Conservation (phyloP, 2,329 filamentous ascomycete species). For the Aureobasidium sp. region DNA sequence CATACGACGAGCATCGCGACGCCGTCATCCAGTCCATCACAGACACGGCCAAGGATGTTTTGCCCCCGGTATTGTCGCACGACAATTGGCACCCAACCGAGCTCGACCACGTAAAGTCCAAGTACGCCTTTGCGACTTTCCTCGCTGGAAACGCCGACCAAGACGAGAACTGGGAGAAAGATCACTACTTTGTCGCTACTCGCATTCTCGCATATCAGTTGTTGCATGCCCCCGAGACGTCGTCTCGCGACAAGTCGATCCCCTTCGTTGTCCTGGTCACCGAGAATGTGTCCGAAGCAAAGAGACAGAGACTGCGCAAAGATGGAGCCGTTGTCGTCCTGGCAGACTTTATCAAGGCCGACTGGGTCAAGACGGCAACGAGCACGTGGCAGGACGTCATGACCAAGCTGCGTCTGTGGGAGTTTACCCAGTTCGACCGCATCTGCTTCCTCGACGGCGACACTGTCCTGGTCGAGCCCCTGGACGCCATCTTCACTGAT, state of each 20-base stretch:
- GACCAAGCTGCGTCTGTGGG: constrained; percentile 34
- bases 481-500: constrained; percentile 31
- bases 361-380: constrained; percentile 27
- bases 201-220: constrained; percentile 28
- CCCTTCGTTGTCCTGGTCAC: constrained; percentile 29
- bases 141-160: constrained; percentile 21
- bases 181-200: constrained; percentile 27
- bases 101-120: constrained; percentile 14
- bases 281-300: constrained; percentile 21
- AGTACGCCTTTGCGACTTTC: constrained; percentile 27
- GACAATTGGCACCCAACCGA: neutral
- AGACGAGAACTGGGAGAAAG: constrained; percentile 22
- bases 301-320: constrained; percentile 23
- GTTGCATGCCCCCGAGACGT: constrained; percentile 27
- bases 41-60: constrained; percentile 11
- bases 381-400: constrained; percentile 31
- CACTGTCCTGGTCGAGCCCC: constrained; percentile 24
- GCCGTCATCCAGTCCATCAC: constrained; percentile 18
- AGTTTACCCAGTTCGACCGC: constrained; percentile 32
- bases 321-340: constrained; percentile 26
- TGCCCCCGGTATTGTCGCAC: neutral
- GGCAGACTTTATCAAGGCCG: constrained; percentile 24
- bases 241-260: constrained; percentile 20
- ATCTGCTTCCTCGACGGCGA: constrained; percentile 33
- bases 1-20: constrained; percentile 16